A percentile compares a stretch with the other conserved stretches of the same genome.
Conservation (phyloP, 2,329 filamentous ascomycete species). For the Microdochium bolleyi region DNA sequence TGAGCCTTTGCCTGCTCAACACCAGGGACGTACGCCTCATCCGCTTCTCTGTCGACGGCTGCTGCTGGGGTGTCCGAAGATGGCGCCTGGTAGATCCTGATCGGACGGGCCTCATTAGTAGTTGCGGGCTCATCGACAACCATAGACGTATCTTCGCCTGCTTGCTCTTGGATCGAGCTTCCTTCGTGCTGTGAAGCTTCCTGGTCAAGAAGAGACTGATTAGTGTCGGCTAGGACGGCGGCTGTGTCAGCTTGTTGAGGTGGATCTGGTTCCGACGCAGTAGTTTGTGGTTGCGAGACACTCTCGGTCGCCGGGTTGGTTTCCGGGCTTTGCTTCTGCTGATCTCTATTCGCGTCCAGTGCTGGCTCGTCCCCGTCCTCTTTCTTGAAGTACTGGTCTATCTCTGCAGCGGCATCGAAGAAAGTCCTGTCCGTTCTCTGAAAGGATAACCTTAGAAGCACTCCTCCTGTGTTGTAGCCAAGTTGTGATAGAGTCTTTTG, state of each 20-base stretch:
- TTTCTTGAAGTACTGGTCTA: constrained; percentile 64
- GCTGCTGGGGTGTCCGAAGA: constrained; percentile 67
- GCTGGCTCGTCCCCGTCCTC: constrained; percentile 23
- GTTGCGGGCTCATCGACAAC: constrained; percentile 12
- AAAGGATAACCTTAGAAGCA: constrained; percentile 72
- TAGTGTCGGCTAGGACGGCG: neutral
- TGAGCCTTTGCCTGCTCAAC: constrained; percentile 69
- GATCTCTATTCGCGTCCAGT: constrained; percentile 4
- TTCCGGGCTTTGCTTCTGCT: neutral
- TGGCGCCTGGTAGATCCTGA: constrained; percentile 74
- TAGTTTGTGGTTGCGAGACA: neutral
- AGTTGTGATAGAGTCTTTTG: constrained; percentile 85
- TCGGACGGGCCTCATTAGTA: constrained; percentile 34
- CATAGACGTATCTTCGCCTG: constrained; percentile 14
- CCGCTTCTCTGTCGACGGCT: constrained; percentile 57
- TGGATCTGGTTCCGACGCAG: neutral
- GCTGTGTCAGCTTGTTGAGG: neutral
- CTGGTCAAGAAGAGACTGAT: neutral
- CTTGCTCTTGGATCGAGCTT: constrained; percentile 1
- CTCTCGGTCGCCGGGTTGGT: neutral
- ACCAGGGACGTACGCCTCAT: constrained; percentile 68
- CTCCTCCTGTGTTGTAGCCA: constrained; percentile 77
- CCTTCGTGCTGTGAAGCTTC: constrained; percentile 2
- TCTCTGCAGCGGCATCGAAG: constrained; percentile 78
- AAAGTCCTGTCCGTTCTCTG: constrained; percentile 68